Evolutionary conservation across 2,329 filamentous ascomycete genomes (phyloP), one percentile per base, ranked within the genome.

Genomic region (Colletotrichum horii): DNA sequence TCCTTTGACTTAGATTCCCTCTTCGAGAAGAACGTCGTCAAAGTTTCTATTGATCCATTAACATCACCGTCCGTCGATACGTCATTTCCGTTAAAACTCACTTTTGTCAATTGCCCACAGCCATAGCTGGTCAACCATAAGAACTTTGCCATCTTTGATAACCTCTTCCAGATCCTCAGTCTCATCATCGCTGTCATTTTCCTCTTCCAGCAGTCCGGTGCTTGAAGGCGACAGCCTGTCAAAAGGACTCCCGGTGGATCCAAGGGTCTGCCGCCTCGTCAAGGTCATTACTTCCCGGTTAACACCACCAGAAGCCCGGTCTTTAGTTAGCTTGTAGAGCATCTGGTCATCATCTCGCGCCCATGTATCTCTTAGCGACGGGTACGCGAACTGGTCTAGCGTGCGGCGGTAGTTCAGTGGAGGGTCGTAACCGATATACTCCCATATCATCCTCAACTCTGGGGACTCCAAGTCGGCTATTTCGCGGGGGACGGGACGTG

Each of bases 101-200:
- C 89, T 88, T 19, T 84, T 88, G 70, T 90, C 86, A n/a, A 91
- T 85, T 0, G 86, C 87, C 89, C 89, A 91, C 0, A 93, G 80
- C 92, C 92, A 93, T 2, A 93, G 81, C 78, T 93, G 91, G 74
- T 93, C 92, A 0, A 93, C 90, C 90, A 93, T 93, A n/a, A 93
- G 81, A 4, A 91, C 86, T 52, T 93, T 92, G 0, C 91, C 90
- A 30, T 91, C 87, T 3, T 88, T 80, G 3, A 90, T 81, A 24
- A 83, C 82, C 1, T 82, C 78, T 7, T 84, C 82, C 1, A 83
- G 71, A 0, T 83, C 81, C 12, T 84, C 83, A 4, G 2, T 22
- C 11, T 84, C 82, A 3, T 88, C 85, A 1, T 82, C 80, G 2
- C 79, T 79, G 78, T 79, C 73, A 2, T 15, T n/a, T 4, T 69